Conservation (phyloP, 306 rosid species). For the Acmispon strigosus region DNA sequence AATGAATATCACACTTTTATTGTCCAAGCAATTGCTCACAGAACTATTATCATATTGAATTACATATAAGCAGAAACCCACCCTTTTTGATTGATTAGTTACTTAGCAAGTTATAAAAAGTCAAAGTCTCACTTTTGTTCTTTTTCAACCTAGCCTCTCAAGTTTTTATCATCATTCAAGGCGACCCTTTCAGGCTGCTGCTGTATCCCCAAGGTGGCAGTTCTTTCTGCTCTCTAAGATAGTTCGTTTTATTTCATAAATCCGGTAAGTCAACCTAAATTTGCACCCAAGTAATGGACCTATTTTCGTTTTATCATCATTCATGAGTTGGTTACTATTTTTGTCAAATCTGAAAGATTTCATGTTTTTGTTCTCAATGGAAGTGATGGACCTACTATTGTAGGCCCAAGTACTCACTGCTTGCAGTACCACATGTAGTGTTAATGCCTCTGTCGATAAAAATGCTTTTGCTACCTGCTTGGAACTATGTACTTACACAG, state of each 20-base stretch:
- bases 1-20: background rate
- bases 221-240: background rate
- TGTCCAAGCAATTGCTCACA: background rate
- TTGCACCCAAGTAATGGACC: too few species aligned
- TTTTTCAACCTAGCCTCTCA: background rate
- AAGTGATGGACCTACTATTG: background rate
- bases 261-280: background rate
- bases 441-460: background rate
- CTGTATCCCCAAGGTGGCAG: background rate
- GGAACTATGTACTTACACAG: background rate
- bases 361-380: background rate
- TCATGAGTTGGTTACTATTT: background rate
- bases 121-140: background rate
- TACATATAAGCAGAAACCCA: background rate
- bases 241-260: background rate
- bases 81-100: background rate
- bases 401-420: background rate
- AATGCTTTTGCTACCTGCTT: background rate
- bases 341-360: background rate
- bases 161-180: background rate
- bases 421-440: background rate
- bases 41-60: constrained; percentile 20
- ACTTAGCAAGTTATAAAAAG: background rate
- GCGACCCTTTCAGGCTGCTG: background rate
- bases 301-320: too few species aligned